Evolutionary conservation across 2,329 filamentous ascomycete genomes (phyloP).

Genomic region (Calycina marina): DNA sequence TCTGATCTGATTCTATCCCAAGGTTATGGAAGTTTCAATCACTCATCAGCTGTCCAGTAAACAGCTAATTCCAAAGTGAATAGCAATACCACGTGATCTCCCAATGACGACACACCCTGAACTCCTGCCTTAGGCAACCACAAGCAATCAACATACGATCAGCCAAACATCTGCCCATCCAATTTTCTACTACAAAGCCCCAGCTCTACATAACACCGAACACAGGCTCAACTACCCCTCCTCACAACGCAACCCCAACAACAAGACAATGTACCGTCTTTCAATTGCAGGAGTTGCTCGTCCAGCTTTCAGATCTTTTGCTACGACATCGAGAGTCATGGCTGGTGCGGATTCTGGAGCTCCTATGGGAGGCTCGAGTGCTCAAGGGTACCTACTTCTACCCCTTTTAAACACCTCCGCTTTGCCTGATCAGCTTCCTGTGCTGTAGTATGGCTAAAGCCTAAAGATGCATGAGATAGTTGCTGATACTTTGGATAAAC

Average conservation of each 20-base stretch:
- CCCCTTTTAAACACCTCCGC: no score
- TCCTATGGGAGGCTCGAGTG: slow-evolving; percentile 10
- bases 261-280: slow-evolving; percentile 53
- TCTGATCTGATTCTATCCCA: no score
- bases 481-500: slow-evolving; percentile 11
- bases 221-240: not conserved
- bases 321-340: slow-evolving; percentile 32
- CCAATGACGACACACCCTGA: slow-evolving; percentile 1
- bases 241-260: not conserved
- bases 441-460: not conserved
- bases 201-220: no score
- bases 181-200: no score
- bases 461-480: not conserved
- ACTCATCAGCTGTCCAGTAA: no score
- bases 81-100: slow-evolving; percentile 6
- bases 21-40: no score
- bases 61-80: no score
- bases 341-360: slow-evolving; percentile 43
- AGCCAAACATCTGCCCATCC: not conserved
- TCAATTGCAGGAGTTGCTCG: slow-evolving; percentile 36
- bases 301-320: slow-evolving; percentile 26
- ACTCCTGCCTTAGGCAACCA: not conserved
- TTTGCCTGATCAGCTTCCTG: no score
- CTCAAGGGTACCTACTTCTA: slow-evolving; percentile 12
- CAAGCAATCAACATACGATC: not conserved